phyloP scores from a whole-genome alignment of 1,284 basidiomycete genomes.

The Moesziomyces globuligerus region DNA sequence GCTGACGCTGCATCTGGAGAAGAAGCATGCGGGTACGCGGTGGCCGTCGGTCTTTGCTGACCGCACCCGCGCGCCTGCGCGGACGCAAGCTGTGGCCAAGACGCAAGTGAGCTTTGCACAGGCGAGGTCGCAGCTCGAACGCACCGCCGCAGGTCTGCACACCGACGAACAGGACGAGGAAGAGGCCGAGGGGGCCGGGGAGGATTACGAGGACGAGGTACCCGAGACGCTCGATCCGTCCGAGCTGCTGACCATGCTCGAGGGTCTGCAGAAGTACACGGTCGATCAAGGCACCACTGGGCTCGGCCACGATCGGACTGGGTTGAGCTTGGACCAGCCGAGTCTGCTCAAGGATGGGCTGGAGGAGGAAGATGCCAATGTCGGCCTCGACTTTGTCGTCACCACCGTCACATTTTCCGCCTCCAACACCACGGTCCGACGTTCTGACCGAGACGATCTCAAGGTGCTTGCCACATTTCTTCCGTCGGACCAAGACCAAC shows the following conservation, averaged over 20 bases:
- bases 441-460: constrained; percentile 2
- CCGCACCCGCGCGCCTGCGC: constrained; percentile 8
- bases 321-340: constrained; percentile 63
- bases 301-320: constrained; percentile 61
- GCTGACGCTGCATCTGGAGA: constrained; percentile 59
- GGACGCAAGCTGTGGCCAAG: neutral
- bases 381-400: constrained; percentile 74
- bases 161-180: constrained; percentile 6
- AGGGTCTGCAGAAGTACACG: constrained; percentile 86
- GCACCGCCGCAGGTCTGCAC: constrained; percentile 5
- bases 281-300: constrained; percentile 69
- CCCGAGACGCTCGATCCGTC: constrained; percentile 88
- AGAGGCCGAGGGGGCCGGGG: constrained; percentile 46
- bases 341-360: constrained; percentile 82
- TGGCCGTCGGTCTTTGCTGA: constrained; percentile 83
- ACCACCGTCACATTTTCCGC: constrained; percentile 69
- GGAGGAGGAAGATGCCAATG: constrained; percentile 81
- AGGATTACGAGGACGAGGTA: constrained; percentile 74
- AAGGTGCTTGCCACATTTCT: constrained; percentile 18
- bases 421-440: neutral
- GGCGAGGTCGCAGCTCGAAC: constrained; percentile 14
- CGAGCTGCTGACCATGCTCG: constrained; percentile 80
- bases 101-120: constrained; percentile 35
- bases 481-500: neutral
- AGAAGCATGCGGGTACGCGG: constrained; percentile 72